phyloP scores from a whole-genome alignment of 768 basidiomycete genomes.

The Leccinum pellstonianum region DNA sequence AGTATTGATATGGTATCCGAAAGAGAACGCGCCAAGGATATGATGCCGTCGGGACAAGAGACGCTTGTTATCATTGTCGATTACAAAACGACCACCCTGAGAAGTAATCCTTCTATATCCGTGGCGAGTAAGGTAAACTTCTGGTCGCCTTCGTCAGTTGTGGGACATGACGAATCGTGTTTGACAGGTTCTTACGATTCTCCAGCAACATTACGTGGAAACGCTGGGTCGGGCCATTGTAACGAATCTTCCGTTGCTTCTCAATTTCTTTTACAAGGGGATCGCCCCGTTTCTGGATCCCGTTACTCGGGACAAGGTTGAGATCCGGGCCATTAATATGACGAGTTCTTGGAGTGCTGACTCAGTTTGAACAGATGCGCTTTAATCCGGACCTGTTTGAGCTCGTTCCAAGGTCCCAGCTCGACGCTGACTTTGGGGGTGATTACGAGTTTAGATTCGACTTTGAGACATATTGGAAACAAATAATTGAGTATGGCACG shows the following conservation, averaged over 20 bases:
- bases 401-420: conserved; percentile 69
- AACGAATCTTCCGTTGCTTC: conserved; percentile 73
- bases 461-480: conserved; percentile 73
- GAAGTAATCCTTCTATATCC: conserved; percentile 81
- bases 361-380: conserved; percentile 55
- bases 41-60: conserved; percentile 85
- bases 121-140: conserved; percentile 67
- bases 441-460: conserved; percentile 74
- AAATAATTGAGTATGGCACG: conserved; percentile 61
- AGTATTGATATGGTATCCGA: conserved; percentile 9
- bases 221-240: conserved; percentile 83
- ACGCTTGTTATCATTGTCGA: conserved; percentile 82
- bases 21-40: conserved; percentile 86
- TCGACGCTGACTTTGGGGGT: conserved; percentile 84
- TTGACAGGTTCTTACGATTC: conserved; percentile 63
- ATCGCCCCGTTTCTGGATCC: conserved; percentile 88
- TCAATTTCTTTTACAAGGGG: conserved; percentile 78
- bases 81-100: conserved; percentile 78
- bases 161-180: background rate
- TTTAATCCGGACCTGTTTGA: conserved; percentile 84
- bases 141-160: background rate
- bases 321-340: background rate
- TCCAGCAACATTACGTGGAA: conserved; percentile 89
- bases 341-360: background rate
- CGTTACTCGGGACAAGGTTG: conserved; percentile 82